Percentiles rank a stretch among this genome's conserved stretches.
Conservation (phyloP, 495 filamentous ascomycete species). For the Daldinia concentrica region DNA sequence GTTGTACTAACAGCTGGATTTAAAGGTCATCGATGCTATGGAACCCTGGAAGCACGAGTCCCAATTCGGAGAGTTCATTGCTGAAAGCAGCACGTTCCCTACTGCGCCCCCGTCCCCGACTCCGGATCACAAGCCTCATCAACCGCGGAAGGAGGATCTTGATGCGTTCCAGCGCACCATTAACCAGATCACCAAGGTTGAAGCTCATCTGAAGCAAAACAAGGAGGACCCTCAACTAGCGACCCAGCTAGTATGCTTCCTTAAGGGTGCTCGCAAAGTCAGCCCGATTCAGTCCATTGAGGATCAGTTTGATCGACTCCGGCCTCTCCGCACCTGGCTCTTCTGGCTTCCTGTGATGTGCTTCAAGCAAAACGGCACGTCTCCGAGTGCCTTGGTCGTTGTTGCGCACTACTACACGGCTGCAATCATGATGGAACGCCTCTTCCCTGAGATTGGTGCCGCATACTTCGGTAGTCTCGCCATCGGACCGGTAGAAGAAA, state of each 20-base stretch:
- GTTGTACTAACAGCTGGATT: slow-evolving; percentile 44
- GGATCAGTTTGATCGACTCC: slow-evolving; percentile 87
- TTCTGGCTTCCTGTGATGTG: slow-evolving; percentile 89
- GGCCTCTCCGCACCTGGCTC: slow-evolving; percentile 87
- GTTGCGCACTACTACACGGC: slow-evolving; percentile 92
- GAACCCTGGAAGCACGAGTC: slow-evolving; percentile 91
- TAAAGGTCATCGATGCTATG: slow-evolving; percentile 89
- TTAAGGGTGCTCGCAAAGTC: slow-evolving; percentile 79
- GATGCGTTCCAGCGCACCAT: slow-evolving; percentile 71
- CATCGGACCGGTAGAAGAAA: slow-evolving; percentile 79
- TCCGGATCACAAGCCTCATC: slow-evolving; percentile 65
- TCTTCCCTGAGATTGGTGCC: slow-evolving; percentile 89
- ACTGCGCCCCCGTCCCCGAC: slow-evolving; percentile 68
- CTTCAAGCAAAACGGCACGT: slow-evolving; percentile 65
- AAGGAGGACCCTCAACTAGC: slow-evolving; percentile 78
- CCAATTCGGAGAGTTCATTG: slow-evolving; percentile 83
- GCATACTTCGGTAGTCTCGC: slow-evolving; percentile 84
- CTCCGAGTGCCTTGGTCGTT: slow-evolving; percentile 76
- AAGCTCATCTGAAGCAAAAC: slow-evolving; percentile 74
- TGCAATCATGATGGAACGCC: slow-evolving; percentile 84
- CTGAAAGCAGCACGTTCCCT: slow-evolving; percentile 73
- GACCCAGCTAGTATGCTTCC: slow-evolving; percentile 80
- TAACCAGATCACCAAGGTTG: slow-evolving; percentile 74
- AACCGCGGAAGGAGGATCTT: slow-evolving; percentile 72
- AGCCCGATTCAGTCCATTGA: slow-evolving; percentile 76